Evolutionary conservation across 805 yeast species (phyloP).

Genomic region (Pichia ethanolica): DNA sequence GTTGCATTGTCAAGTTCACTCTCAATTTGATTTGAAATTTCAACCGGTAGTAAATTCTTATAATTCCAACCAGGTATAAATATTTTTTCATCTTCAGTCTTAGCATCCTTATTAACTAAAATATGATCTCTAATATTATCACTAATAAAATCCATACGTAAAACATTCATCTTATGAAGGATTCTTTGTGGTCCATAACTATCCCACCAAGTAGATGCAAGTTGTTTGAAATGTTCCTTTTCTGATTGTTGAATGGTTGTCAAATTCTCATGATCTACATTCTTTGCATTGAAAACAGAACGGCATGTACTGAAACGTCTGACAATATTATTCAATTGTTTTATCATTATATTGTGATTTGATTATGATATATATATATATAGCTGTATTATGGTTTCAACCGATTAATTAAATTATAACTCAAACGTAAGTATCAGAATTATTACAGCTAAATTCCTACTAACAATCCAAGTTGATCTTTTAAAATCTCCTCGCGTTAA

Average conservation of each 20-base stretch:
- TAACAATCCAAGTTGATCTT: too few species aligned
- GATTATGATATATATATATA: neutral
- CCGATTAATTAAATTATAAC: too few species aligned
- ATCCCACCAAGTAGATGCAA: constrained; percentile 99
- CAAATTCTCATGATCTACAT: constrained; percentile 2
- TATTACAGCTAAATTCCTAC: too few species aligned
- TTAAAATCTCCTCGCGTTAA: too few species aligned
- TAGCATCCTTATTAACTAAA: constrained; percentile 34
- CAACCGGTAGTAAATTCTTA: constrained; percentile 54
- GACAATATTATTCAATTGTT: neutral
- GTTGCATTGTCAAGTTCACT: constrained; percentile 43
- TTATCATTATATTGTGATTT: neutral
- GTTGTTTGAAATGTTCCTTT: constrained; percentile 68
- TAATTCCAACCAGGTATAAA: constrained; percentile 73
- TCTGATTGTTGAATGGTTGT: constrained; percentile 53
- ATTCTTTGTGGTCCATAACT: constrained; percentile 87
- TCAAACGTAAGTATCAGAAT: too few species aligned
- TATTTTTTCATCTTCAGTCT: constrained; percentile 35
- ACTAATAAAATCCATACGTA: constrained; percentile 81
- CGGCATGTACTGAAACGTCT: constrained; percentile 1
- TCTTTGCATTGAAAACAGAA: neutral
- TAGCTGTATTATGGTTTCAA: too few species aligned
- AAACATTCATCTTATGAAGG: constrained; percentile 86
- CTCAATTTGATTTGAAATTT: constrained; percentile 40
- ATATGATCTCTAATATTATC: constrained; percentile 44